A percentile compares a stretch with the other conserved stretches of the same genome.
Evolutionary conservation across 1,139 yeast species (phyloP).

Genomic region (Yamadazyma dendronema): DNA sequence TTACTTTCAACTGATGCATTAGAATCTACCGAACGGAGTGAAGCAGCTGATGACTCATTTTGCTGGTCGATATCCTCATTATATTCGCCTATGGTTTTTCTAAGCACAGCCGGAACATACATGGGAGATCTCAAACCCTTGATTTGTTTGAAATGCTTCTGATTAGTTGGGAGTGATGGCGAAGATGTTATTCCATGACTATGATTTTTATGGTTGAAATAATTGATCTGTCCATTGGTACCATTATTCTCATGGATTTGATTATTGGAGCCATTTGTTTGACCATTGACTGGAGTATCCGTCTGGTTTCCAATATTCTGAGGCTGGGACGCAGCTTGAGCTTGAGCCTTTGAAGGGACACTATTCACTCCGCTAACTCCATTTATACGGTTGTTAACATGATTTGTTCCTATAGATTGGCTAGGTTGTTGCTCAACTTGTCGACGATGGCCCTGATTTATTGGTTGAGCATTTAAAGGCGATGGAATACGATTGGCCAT

Average conservation of each 20-base stretch:
- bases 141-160: constrained; percentile 46
- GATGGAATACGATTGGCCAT: constrained; percentile 12
- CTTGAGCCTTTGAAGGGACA: no score
- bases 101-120: constrained; percentile 85
- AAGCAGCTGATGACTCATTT: constrained; percentile 24
- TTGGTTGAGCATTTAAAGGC: constrained; percentile 3
- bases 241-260: neutral
- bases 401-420: no score
- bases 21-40: constrained; percentile 38
- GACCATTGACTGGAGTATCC: no score
- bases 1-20: constrained; percentile 30
- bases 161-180: constrained; percentile 7
- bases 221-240: neutral
- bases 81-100: constrained; percentile 38
- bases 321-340: no score
- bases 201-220: constrained; percentile 4
- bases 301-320: no score
- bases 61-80: constrained; percentile 12
- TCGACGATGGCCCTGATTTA: neutral
- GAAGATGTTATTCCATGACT: no score
- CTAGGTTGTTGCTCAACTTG: no score
- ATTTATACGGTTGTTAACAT: no score
- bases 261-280: no score
- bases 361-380: no score
- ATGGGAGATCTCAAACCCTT: constrained; percentile 78